A percentile compares a stretch with the other conserved stretches of the same genome.
phyloP scores from a whole-genome alignment of 768 basidiomycete species.

The Pleurotus sapidus region DNA sequence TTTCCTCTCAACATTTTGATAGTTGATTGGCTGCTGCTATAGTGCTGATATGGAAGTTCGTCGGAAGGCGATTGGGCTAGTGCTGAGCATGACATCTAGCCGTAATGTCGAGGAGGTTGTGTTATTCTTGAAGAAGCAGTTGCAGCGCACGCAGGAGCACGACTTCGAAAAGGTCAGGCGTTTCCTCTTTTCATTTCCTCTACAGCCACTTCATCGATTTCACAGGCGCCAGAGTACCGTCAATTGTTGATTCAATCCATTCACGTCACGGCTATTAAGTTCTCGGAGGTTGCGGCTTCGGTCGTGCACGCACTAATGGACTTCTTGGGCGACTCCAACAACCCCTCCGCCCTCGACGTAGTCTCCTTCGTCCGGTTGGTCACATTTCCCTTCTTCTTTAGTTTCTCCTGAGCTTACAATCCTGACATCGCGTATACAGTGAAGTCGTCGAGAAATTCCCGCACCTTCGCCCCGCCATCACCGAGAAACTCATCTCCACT shows the following conservation, averaged over 20 bases:
- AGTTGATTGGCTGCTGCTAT: slow-evolving; percentile 1
- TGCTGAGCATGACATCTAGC: slow-evolving; percentile 89
- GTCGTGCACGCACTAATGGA: slow-evolving; percentile 94
- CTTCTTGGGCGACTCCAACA: slow-evolving; percentile 92
- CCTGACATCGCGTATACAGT: slow-evolving; percentile 28
- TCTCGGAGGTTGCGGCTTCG: slow-evolving; percentile 94
- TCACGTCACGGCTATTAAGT: slow-evolving; percentile 93
- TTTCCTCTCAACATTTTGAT: not conserved
- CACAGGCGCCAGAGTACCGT: slow-evolving; percentile 87
- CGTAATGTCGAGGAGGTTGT: slow-evolving; percentile 97
- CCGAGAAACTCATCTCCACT: slow-evolving; percentile 78
- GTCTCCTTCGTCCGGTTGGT: slow-evolving; percentile 62
- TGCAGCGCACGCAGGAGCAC: slow-evolving; percentile 88
- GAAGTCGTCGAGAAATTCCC: slow-evolving; percentile 99
- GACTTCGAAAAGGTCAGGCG: slow-evolving; percentile 83
- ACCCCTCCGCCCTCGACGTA: slow-evolving; percentile 93
- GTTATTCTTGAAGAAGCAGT: slow-evolving; percentile 94
- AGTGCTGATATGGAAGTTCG: slow-evolving; percentile 97
- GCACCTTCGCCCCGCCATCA: slow-evolving; percentile 73
- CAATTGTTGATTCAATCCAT: slow-evolving; percentile 97
- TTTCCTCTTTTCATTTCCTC: not conserved
- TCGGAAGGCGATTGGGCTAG: slow-evolving; percentile 85
- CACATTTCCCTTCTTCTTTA: not conserved
- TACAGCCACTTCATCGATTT: not conserved
- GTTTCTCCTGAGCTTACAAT: not conserved